Percentiles rank a stretch among this genome's conserved stretches.
Conservation (phyloP, 2,329 filamentous ascomycete species). For the Pyricularia sp. region DNA sequence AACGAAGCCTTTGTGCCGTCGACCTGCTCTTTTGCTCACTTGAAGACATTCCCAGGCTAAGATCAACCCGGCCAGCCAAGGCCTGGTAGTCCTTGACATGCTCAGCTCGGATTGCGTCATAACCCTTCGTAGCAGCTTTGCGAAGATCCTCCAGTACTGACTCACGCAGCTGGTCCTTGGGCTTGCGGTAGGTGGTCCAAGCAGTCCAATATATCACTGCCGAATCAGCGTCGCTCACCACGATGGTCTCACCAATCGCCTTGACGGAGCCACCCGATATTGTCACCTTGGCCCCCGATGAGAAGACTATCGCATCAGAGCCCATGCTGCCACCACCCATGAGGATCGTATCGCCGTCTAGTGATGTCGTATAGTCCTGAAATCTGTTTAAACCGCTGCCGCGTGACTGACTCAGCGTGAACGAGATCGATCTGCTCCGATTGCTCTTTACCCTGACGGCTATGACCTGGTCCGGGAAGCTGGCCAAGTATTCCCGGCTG, state of each 20-base stretch:
- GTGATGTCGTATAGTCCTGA: not conserved
- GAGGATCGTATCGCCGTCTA: not conserved
- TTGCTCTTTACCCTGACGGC: constrained; percentile 15
- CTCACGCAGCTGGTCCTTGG: not conserved
- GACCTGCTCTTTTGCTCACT: not conserved
- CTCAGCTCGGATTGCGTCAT: constrained; percentile 8
- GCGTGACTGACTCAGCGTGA: constrained; percentile 1
- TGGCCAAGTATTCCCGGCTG: constrained; percentile 23
- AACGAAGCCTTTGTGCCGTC: constrained; percentile 3
- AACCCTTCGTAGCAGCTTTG: not conserved
- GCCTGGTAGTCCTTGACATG: constrained; percentile 21
- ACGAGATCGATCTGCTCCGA: not conserved
- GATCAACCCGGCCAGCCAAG: constrained; percentile 16
- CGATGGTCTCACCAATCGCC: constrained; percentile 1
- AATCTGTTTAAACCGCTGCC: constrained; percentile 2
- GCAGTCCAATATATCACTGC: constrained; percentile 4
- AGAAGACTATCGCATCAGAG: not conserved
- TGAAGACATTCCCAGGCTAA: constrained; percentile 14
- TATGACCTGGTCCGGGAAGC: constrained; percentile 23
- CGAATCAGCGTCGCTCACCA: constrained; percentile 3
- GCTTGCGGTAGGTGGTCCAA: constrained; percentile 5
- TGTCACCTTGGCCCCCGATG: not conserved
- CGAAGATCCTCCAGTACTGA: not conserved
- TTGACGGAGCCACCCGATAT: not conserved
- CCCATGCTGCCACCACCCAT: constrained; percentile 3